Conservation (phyloP, 164 flowering plant genomes). For the Umbellularia californica region DNA sequence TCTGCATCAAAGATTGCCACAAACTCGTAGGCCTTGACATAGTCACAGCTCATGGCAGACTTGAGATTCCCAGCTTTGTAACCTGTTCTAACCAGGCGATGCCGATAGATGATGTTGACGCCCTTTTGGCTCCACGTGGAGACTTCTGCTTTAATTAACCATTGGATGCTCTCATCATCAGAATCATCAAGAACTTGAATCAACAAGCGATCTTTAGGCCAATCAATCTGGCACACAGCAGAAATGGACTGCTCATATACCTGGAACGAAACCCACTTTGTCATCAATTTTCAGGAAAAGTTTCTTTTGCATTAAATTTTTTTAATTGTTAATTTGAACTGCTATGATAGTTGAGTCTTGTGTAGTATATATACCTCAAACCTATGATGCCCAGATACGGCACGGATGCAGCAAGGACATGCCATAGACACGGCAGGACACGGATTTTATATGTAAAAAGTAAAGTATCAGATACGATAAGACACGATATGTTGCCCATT, state of each 20-base stretch:
- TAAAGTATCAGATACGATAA: no score
- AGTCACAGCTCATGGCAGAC: constrained; percentile 71
- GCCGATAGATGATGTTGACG: constrained; percentile 60
- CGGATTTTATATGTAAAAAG: no score
- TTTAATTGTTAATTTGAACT: background rate
- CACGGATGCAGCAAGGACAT: no score
- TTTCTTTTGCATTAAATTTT: background rate
- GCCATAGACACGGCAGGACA: no score
- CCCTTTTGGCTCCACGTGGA: constrained; percentile 61
- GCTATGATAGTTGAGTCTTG: background rate
- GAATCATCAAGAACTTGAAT: constrained; percentile 83
- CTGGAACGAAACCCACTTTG: constrained; percentile 24
- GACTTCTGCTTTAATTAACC: constrained; percentile 60
- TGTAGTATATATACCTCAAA: background rate
- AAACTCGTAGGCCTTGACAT: constrained; percentile 59
- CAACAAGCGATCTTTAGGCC: constrained; percentile 64
- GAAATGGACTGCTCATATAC: constrained; percentile 79
- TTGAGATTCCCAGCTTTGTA: constrained; percentile 78
- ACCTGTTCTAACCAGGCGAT: constrained; percentile 63
- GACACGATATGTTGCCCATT: no score
- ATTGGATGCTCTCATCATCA: constrained; percentile 57
- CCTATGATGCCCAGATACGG: no score
- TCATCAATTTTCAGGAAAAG: background rate
- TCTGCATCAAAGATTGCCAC: constrained; percentile 82
- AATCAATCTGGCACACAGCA: constrained; percentile 71